These are phyloP conservation scores for Fusarium udum DNA, from an alignment of 2,329 filamentous ascomycete genomes.

Conservation along the genomic window DNA sequence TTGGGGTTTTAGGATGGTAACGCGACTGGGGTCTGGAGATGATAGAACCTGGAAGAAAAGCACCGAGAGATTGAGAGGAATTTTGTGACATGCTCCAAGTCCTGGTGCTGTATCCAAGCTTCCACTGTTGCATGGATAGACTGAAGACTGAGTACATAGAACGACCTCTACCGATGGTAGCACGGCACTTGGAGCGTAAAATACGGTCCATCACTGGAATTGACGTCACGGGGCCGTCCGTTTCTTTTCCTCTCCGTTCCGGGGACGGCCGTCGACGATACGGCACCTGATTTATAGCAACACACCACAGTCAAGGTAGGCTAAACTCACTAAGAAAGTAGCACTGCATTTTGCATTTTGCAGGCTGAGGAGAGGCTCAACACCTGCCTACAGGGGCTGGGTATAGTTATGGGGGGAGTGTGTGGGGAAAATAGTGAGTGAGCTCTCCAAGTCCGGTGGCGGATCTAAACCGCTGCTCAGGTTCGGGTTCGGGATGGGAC, in stretches of 20 bases:
- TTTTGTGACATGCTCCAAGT: neutral
- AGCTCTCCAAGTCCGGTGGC: conserved; percentile 21
- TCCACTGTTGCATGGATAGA: neutral
- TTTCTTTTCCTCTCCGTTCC: conserved; percentile 6
- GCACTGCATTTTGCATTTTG: neutral
- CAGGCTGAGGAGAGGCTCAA: conserved; percentile 17
- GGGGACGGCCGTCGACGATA: conserved; percentile 16
- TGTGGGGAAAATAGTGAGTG: conserved; percentile 25
- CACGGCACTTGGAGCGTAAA: conserved; percentile 13
- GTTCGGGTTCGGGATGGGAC: conserved; percentile 26
- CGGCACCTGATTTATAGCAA: conserved; percentile 16
- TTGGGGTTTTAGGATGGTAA: neutral
- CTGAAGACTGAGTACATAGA: neutral
- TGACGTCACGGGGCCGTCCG: conserved; percentile 34
- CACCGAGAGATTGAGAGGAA: neutral
- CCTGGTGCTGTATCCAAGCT: neutral
- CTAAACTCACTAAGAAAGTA: neutral
- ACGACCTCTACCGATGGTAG: neutral
- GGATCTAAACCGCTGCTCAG: conserved; percentile 32
- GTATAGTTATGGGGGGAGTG: neutral
- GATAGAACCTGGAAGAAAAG: conserved; percentile 14
- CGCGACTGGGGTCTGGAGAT: conserved; percentile 19
- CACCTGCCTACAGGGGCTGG: neutral
- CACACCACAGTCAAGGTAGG: conserved; percentile 13
- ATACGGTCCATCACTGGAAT: neutral